Conservation (phyloP, 2,329 filamentous ascomycete species). For the Hymenoscyphus albidus region DNA sequence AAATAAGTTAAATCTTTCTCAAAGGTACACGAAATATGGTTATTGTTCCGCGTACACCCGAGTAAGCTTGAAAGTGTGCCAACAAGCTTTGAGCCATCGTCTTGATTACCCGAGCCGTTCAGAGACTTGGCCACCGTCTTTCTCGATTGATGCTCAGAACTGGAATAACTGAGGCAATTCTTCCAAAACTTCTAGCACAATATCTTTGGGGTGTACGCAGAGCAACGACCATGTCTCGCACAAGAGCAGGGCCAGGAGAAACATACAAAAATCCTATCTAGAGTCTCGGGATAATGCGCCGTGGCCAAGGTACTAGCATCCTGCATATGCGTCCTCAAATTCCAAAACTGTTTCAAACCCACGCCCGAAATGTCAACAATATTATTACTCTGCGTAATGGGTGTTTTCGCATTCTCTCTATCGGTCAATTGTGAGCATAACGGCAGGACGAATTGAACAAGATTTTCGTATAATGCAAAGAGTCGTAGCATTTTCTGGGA, state of each 20-base stretch:
- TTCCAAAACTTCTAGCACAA: too few species aligned
- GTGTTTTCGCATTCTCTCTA: constrained; percentile 71
- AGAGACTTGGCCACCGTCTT: too few species aligned
- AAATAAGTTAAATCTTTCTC: not conserved
- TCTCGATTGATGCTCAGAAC: too few species aligned
- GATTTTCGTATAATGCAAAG: constrained; percentile 90
- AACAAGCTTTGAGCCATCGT: too few species aligned
- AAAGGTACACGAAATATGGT: not conserved
- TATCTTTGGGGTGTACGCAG: not conserved
- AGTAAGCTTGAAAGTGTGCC: too few species aligned
- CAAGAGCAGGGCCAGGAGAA: not conserved
- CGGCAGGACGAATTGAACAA: constrained; percentile 82
- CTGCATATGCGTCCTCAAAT: constrained; percentile 90
- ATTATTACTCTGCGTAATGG: constrained; percentile 88
- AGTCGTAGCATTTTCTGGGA: constrained; percentile 76
- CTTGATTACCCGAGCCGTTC: too few species aligned
- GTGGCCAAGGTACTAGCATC: constrained; percentile 84
- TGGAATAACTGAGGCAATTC: too few species aligned
- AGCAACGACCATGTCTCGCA: not conserved
- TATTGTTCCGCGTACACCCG: too few species aligned
- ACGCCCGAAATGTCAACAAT: constrained; percentile 91
- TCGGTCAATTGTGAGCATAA: constrained; percentile 73
- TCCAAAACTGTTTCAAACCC: constrained; percentile 92
- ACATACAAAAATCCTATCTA: constrained; percentile 69
- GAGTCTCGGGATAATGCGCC: constrained; percentile 89